Percentiles rank a stretch among this genome's conserved stretches.
These are phyloP conservation scores for Agaricales sp. DNA, from an alignment of 1,284 basidiomycete genomes.

Conservation along the genomic window DNA sequence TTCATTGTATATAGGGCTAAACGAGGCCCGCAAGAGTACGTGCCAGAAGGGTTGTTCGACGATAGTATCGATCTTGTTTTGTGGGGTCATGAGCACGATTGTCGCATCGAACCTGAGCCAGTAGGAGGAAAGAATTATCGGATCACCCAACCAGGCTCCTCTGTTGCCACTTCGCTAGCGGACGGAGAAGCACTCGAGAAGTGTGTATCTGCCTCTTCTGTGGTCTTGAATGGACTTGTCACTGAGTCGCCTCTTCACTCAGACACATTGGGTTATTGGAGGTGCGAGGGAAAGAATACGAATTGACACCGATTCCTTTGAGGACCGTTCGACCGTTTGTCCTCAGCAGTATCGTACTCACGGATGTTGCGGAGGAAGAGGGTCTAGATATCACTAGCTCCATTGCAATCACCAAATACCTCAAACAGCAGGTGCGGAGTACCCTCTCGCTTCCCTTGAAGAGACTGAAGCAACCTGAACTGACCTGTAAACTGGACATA, in stretches of 20 bases:
- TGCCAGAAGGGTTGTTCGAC: conserved; percentile 96
- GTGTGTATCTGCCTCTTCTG: conserved; percentile 33
- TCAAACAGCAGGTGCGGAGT: conserved; percentile 62
- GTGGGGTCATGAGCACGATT: conserved; percentile 99
- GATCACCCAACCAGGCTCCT: conserved; percentile 93
- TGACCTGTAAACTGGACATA: too few relatives aligned
- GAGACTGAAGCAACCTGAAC: neutral
- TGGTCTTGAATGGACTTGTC: too few relatives aligned
- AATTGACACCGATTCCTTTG: conserved; percentile 77
- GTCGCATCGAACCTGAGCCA: conserved; percentile 81
- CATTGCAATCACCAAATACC: conserved; percentile 71
- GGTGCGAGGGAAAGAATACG: conserved; percentile 81
- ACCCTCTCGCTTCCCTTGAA: neutral
- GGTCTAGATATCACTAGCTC: conserved; percentile 71
- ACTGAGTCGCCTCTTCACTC: conserved; percentile 7
- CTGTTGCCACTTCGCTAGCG: conserved; percentile 87
- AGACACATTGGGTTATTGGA: conserved; percentile 85
- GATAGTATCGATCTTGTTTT: conserved; percentile 90
- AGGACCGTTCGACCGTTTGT: conserved; percentile 93
- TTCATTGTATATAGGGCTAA: conserved; percentile 56
- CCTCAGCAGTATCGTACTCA: conserved; percentile 74
- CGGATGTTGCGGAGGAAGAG: conserved; percentile 67
- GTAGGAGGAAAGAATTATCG: conserved; percentile 89
- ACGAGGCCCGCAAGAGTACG: conserved; percentile 86
- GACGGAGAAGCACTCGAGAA: conserved; percentile 87